Evolutionary conservation across 352 stramenopile genomes (phyloP), one percentile per base, ranked within the genome.

Genomic region (Phytophthora europaea): DNA sequence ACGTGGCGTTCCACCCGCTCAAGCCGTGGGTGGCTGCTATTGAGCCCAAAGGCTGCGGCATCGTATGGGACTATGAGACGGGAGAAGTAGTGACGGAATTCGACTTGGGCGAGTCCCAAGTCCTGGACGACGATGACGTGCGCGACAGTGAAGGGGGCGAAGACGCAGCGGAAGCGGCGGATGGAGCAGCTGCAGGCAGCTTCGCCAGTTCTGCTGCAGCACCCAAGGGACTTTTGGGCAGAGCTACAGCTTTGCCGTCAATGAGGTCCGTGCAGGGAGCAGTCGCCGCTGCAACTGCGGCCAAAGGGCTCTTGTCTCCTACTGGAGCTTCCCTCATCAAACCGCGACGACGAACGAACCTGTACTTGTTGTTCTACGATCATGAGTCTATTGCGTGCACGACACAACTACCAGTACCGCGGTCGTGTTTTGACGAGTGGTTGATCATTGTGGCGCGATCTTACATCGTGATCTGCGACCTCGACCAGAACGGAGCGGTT

Each of bases 41-140:
- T 52, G 89, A 95, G 36, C 65, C 79, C 12, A 94, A 89, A 55
- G 85, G 88, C 6, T 70, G 60, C 12, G 84, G 84, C 0, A 20
- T 91, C 22, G 83, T 94, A 2, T 94, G 87, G 89, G 87, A 94
- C 76, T 91, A 89, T 23, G 85, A 94, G 43, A 93, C 83, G 2
- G 74, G 75, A 0, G 87, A 95, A 36, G 56, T 87, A 13, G 75
- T 94, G 31, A 71, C 67, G 16, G 82, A 91, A 67, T 94, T 95
- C 43, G 87, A 87, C 45, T 73, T 94, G 20, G 81, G 87, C 12
- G 82, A 87, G 26, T 84, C 82, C 1, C 76, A 85, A 40, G 74
- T 85, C 3, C 51, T 73, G 15, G 74, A 78, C 28, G 70, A 84
- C 58, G 58, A 78, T 22, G 63, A 71, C 10, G 38, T 61, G 31